Percentiles rank a stretch among this genome's conserved stretches.
phyloP scores from a whole-genome alignment of 2,329 filamentous ascomycete genomes.

The Trichoderma sp. region DNA sequence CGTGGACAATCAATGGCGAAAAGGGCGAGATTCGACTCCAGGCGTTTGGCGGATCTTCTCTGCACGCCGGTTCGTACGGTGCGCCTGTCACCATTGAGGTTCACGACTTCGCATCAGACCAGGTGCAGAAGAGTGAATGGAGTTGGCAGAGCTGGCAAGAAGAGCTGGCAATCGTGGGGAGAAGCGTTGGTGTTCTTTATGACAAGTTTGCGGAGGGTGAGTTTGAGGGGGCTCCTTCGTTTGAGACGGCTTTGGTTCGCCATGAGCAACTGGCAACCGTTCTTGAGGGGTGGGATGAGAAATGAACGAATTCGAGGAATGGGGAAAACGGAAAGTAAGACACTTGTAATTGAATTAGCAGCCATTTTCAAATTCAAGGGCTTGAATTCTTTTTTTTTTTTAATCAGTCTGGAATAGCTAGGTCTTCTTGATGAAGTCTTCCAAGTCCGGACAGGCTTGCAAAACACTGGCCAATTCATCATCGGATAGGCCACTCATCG shows the following conservation, averaged over 20 bases:
- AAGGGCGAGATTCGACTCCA: constrained; percentile 48
- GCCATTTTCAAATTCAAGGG: not conserved
- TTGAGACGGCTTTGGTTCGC: constrained; percentile 44
- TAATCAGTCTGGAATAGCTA: not conserved
- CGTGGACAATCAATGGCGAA: constrained; percentile 52
- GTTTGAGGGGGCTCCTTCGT: constrained; percentile 30
- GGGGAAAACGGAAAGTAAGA: not conserved
- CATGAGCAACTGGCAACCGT: constrained; percentile 45
- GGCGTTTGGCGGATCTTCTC: constrained; percentile 26
- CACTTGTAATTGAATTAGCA: not conserved
- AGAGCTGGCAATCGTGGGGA: constrained; percentile 41
- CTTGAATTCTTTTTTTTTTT: not conserved
- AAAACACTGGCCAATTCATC: constrained; percentile 18
- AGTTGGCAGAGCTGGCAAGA: constrained; percentile 47
- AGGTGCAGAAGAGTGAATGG: constrained; percentile 43
- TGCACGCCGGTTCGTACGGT: constrained; percentile 35
- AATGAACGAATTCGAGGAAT: not conserved
- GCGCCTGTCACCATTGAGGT: constrained; percentile 47
- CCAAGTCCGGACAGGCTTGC: constrained; percentile 19
- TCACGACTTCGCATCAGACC: constrained; percentile 46
- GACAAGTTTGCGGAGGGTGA: constrained; percentile 47
- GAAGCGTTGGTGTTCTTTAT: constrained; percentile 55
- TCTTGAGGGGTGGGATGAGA: constrained; percentile 24
- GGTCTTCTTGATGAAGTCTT: not conserved
- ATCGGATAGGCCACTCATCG: not conserved